A percentile compares a stretch with the other conserved stretches of the same genome.
These are phyloP conservation scores for Stipa capillata DNA, from an alignment of 176 grass and related monocot species.

Conservation along the genomic window DNA sequence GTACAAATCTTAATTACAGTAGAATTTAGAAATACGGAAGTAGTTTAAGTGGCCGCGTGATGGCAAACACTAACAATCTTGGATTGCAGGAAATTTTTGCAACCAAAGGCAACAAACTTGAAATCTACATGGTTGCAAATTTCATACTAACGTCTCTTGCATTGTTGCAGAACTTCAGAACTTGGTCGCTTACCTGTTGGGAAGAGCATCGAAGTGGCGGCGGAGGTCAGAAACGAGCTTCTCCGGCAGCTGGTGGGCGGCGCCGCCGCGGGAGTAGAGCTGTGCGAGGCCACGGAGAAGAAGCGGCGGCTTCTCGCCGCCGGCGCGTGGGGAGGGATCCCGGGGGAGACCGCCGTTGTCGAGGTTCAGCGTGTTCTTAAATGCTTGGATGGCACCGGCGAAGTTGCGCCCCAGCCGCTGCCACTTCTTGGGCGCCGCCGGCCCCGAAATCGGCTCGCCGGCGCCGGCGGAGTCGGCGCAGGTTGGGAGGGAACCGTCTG, in stretches of 20 bases:
- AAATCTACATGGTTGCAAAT: too few relatives aligned
- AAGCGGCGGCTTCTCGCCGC: constrained; percentile 42
- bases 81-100: too few relatives aligned
- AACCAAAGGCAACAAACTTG: too few relatives aligned
- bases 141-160: background rate
- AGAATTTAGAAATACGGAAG: background rate
- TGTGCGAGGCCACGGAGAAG: constrained; percentile 62
- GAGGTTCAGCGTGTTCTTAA: constrained; percentile 82
- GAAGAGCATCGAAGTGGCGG: constrained; percentile 91
- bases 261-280: constrained; percentile 55
- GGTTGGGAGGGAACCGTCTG: constrained; percentile 62
- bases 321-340: constrained; percentile 51
- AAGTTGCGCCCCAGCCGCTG: constrained; percentile 87
- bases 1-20: background rate
- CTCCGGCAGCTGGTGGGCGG: constrained; percentile 68
- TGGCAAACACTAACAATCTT: too few relatives aligned
- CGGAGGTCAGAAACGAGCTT: constrained; percentile 82
- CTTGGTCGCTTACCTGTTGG: constrained; percentile 52
- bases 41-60: too few relatives aligned
- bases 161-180: background rate
- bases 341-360: constrained; percentile 42
- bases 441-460: constrained; percentile 17
- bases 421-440: constrained; percentile 70
- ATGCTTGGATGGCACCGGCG: constrained; percentile 73
- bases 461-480: constrained; percentile 31